Evolutionary conservation across 805 yeast species (phyloP).

Genomic region (Candida dajiaensis): DNA sequence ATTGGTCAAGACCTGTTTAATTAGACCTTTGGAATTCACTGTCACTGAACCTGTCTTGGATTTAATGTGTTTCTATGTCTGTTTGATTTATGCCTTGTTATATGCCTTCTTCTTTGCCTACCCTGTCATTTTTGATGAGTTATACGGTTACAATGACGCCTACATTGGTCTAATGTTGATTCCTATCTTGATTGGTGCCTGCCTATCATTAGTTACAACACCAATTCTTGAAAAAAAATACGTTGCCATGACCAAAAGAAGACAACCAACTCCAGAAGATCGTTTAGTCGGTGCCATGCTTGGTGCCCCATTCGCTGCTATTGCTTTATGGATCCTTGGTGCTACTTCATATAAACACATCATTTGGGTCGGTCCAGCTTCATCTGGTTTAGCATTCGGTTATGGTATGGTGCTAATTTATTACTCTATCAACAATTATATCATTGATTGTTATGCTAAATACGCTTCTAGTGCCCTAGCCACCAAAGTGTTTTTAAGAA

Average conservation of each 20-base stretch:
- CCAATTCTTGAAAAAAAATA: constrained; percentile 66
- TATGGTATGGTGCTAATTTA: constrained; percentile 73
- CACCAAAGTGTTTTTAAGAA: constrained; percentile 72
- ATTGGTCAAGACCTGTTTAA: constrained; percentile 62
- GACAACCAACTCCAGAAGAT: constrained; percentile 74
- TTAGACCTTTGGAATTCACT: constrained; percentile 75
- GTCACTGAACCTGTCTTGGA: constrained; percentile 81
- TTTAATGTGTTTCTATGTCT: constrained; percentile 78
- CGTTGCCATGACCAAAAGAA: constrained; percentile 39
- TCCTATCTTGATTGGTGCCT: constrained; percentile 86
- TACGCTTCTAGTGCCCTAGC: constrained; percentile 79
- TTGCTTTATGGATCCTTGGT: constrained; percentile 73
- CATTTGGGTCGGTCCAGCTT: constrained; percentile 76
- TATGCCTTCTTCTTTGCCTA: constrained; percentile 95
- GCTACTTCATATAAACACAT: constrained; percentile 68
- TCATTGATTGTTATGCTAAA: constrained; percentile 83
- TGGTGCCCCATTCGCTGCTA: constrained; percentile 79
- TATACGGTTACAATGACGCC: constrained; percentile 75
- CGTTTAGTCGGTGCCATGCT: constrained; percentile 76
- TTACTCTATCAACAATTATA: constrained; percentile 74
- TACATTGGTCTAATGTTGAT: constrained; percentile 81
- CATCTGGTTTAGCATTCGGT: constrained; percentile 76
- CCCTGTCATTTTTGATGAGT: constrained; percentile 78
- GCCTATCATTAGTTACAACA: constrained; percentile 66
- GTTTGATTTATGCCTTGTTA: constrained; percentile 81